phyloP scores from a whole-genome alignment of 345 rosid genomes.

The Laguncularia racemosa region DNA sequence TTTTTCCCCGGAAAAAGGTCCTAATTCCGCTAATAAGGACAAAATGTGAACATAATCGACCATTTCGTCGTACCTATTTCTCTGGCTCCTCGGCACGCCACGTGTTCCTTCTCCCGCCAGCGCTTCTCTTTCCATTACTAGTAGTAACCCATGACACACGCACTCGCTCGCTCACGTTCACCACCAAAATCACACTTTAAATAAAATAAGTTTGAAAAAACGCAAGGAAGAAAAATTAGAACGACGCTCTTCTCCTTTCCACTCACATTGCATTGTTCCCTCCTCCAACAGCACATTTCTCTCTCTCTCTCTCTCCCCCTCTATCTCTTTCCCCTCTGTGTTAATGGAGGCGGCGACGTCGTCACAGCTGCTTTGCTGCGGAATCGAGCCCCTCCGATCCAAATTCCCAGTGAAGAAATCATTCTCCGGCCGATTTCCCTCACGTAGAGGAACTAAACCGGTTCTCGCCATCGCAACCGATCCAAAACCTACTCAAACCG shows the following conservation, averaged over 20 bases:
- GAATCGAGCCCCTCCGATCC: constrained; percentile 14
- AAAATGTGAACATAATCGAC: too few species aligned
- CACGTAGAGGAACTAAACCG: constrained; percentile 5
- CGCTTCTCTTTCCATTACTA: neutral
- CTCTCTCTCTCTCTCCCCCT: neutral
- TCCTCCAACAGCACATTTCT: neutral
- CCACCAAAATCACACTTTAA: neutral
- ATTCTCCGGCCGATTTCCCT: neutral
- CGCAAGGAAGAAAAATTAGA: too few species aligned
- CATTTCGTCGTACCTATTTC: too few species aligned
- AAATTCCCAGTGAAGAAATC: neutral
- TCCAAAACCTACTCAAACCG: constrained; percentile 49
- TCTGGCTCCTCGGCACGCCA: constrained; percentile 18
- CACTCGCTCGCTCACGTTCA: neutral
- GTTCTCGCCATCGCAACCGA: constrained; percentile 59
- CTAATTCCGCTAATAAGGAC: too few species aligned
- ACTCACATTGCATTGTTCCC: neutral
- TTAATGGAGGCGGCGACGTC: constrained; percentile 7
- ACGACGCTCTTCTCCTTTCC: neutral
- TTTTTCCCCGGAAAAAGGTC: too few species aligned
- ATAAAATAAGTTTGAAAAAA: neutral
- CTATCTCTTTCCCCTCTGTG: neutral
- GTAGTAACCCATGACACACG: neutral
- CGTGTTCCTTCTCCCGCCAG: constrained; percentile 39
- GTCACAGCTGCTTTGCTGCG: constrained; percentile 18